phyloP scores from a whole-genome alignment of 768 basidiomycete species.

The Rhizopogon roseolus region DNA sequence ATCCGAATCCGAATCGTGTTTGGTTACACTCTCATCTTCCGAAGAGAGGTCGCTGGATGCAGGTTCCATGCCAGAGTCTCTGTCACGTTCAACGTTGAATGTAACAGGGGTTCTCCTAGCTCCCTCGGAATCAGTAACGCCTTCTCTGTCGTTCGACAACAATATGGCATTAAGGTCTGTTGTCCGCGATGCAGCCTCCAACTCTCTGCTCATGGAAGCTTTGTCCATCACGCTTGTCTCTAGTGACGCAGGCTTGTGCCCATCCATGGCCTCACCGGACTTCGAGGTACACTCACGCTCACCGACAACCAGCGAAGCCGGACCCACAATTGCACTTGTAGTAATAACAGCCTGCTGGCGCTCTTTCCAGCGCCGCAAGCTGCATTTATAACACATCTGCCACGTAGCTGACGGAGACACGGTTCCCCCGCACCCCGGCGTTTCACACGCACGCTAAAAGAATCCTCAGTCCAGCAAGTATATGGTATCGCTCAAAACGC shows the following conservation, averaged over 20 bases:
- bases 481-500: background rate
- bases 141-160: background rate
- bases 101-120: background rate
- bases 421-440: conserved; percentile 9
- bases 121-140: background rate
- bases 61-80: background rate
- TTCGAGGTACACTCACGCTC: background rate
- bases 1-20: conserved; percentile 1
- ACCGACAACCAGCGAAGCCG: background rate
- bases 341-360: background rate
- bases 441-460: conserved; percentile 13
- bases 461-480: background rate
- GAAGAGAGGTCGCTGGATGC: conserved; percentile 5
- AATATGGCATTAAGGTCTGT: background rate
- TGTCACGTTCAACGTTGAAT: background rate
- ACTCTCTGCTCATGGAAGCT: background rate
- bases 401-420: conserved; percentile 4
- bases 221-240: background rate
- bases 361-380: conserved; percentile 14
- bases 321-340: background rate
- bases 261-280: background rate
- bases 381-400: conserved; percentile 16
- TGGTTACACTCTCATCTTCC: conserved; percentile 9
- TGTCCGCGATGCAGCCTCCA: background rate
- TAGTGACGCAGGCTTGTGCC: background rate